Conservation (phyloP, 208 protist species). For the Trypanosoma brucei region DNA sequence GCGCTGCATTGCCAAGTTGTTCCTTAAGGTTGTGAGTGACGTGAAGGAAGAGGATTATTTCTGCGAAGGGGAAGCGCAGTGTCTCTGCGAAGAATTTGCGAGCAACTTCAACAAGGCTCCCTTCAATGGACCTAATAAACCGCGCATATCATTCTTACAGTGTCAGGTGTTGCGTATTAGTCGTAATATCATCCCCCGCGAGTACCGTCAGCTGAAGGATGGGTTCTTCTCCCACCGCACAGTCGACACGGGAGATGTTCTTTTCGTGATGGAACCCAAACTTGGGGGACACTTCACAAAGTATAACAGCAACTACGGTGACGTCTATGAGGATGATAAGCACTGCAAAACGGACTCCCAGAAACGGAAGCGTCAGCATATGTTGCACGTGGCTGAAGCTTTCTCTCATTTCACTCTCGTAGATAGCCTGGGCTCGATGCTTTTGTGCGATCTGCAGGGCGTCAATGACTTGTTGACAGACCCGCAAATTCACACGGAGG, state of each 20-base stretch:
- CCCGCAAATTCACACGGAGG: constrained; percentile 83
- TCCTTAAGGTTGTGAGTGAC: constrained; percentile 60
- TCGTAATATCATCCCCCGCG: constrained; percentile 39
- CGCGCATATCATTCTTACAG: constrained; percentile 79
- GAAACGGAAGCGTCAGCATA: constrained; percentile 36
- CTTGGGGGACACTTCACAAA: constrained; percentile 80
- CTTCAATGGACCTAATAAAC: constrained; percentile 33
- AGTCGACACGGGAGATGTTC: constrained; percentile 57
- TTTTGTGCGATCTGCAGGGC: constrained; percentile 89
- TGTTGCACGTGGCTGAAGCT: constrained; percentile 80
- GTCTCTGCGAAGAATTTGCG: constrained; percentile 81
- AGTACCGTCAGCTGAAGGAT: constrained; percentile 33
- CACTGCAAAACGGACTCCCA: constrained; percentile 38
- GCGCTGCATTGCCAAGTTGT: constrained; percentile 84
- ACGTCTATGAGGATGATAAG: constrained; percentile 67
- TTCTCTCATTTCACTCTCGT: constrained; percentile 91
- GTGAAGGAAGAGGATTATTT: constrained; percentile 86
- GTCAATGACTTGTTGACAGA: constrained; percentile 89
- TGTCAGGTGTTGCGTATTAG: constrained; percentile 80
- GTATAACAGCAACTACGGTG: constrained; percentile 89
- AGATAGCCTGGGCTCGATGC: constrained; percentile 49
- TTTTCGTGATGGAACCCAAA: constrained; percentile 88
- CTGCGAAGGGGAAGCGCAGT: constrained; percentile 82
- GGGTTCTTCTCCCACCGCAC: constrained; percentile 79
- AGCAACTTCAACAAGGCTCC: constrained; percentile 67